Conservation (phyloP, 163 green algal species). For the Dunaliella salina region DNA sequence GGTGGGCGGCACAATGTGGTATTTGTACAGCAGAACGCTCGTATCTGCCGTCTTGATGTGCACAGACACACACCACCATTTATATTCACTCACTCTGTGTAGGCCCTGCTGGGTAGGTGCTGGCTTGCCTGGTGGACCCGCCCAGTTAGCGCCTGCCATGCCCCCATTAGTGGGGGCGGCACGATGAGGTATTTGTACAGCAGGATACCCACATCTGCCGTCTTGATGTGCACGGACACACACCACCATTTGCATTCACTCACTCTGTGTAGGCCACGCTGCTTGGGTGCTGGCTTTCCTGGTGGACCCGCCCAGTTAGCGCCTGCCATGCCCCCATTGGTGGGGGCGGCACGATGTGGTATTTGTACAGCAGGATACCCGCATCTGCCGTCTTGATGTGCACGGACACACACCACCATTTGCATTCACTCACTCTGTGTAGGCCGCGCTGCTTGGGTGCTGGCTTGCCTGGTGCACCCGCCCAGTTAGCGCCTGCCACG, state of each 20-base stretch:
- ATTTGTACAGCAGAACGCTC: constrained; percentile 29
- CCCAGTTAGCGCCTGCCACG: background rate
- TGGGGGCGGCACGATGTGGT: constrained; percentile 12
- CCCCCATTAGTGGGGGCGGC: background rate
- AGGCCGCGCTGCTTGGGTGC: background rate
- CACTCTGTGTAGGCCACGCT: background rate
- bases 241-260: too few species aligned
- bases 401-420: too few species aligned
- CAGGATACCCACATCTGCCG: constrained; percentile 35
- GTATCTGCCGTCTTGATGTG: constrained; percentile 43
- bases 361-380: constrained; percentile 29
- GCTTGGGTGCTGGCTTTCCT: background rate
- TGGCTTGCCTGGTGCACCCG: background rate
- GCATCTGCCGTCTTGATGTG: constrained; percentile 43
- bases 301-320: background rate
- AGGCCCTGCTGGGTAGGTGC: background rate
- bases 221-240: too few species aligned
- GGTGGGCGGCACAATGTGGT: background rate
- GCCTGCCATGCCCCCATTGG: background rate
- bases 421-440: background rate
- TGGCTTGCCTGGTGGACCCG: background rate
- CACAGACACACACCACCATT: too few species aligned
- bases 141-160: background rate
- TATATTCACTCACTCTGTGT: background rate
- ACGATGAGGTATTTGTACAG: constrained; percentile 22